Evolutionary conservation across 2,329 filamentous ascomycete species (phyloP).

Genomic region (Talaromyces verruculosus): DNA sequence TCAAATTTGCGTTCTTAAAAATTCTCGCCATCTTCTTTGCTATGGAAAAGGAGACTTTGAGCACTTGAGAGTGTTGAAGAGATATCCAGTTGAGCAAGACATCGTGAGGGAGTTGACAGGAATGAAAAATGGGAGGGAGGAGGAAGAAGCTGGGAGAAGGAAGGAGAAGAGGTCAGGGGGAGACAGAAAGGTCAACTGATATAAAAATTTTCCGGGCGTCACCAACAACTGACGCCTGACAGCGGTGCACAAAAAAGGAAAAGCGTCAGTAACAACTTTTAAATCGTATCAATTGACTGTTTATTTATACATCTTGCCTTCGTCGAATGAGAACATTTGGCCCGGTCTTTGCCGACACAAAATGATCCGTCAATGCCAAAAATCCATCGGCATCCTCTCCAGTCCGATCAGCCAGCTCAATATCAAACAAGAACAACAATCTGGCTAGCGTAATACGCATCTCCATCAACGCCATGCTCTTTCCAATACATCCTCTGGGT

Average conservation of each 20-base stretch:
- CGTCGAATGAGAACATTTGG: slow-evolving; percentile 34
- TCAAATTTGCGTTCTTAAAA: too few species aligned
- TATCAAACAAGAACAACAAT: slow-evolving; percentile 42
- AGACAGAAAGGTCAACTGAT: background rate
- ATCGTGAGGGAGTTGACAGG: too few species aligned
- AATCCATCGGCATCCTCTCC: slow-evolving; percentile 39
- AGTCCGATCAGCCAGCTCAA: slow-evolving; percentile 35
- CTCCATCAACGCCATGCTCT: slow-evolving; percentile 46
- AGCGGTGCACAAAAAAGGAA: background rate
- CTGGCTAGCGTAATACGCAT: slow-evolving; percentile 42
- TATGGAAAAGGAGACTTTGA: too few species aligned
- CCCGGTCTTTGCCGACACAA: slow-evolving; percentile 39
- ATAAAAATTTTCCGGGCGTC: background rate
- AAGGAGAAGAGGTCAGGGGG: too few species aligned
- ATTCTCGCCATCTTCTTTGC: too few species aligned
- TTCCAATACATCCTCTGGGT: slow-evolving; percentile 45
- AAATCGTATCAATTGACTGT: background rate
- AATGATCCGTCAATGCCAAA: slow-evolving; percentile 40
- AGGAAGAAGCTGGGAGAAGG: too few species aligned
- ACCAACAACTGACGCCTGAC: background rate
- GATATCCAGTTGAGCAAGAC: too few species aligned
- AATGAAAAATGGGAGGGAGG: too few species aligned
- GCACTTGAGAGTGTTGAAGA: too few species aligned
- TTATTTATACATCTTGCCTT: background rate
- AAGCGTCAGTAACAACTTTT: background rate